Evolutionary conservation across 1,284 basidiomycete species (phyloP).

Genomic region (Sporisorium reilianum): DNA sequence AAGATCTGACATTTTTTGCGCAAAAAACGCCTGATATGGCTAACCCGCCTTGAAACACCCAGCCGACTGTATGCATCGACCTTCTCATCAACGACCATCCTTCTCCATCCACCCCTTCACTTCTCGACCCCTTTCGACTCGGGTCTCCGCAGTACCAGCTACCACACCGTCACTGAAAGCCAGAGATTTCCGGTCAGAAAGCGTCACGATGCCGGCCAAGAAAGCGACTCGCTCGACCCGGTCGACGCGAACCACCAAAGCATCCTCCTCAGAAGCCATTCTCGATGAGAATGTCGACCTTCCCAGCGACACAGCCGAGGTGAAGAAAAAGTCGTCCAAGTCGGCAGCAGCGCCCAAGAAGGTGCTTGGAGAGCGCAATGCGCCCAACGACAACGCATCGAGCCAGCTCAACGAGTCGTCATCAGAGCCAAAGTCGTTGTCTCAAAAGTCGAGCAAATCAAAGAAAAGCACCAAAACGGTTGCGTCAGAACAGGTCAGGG

Average conservation of each 20-base stretch:
- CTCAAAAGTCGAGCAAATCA: conserved; percentile 18
- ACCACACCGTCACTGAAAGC: background rate
- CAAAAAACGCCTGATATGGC: background rate
- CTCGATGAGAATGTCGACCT: conserved; percentile 32
- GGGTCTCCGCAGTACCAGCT: background rate
- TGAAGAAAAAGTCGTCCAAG: conserved; percentile 21
- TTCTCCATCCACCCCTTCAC: background rate
- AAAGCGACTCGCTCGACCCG: conserved; percentile 35
- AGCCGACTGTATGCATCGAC: conserved; percentile 1
- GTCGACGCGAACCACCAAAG: conserved; percentile 34
- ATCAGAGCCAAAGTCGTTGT: conserved; percentile 1
- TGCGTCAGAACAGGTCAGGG: background rate
- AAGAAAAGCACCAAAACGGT: conserved; percentile 15
- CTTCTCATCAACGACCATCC: background rate
- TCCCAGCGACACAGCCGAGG: background rate
- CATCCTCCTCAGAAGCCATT: conserved; percentile 24
- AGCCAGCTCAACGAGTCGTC: conserved; percentile 14
- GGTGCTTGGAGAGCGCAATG: conserved; percentile 40
- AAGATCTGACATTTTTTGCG: conserved; percentile 11
- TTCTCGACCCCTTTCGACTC: background rate
- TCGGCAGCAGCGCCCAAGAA: conserved; percentile 14
- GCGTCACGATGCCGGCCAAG: conserved; percentile 34
- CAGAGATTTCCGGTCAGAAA: background rate
- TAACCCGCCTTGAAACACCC: background rate
- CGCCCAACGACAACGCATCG: conserved; percentile 11